These are phyloP conservation scores for Mycena olivaceomarginata DNA, from an alignment of 768 basidiomycete genomes.

Conservation along the genomic window DNA sequence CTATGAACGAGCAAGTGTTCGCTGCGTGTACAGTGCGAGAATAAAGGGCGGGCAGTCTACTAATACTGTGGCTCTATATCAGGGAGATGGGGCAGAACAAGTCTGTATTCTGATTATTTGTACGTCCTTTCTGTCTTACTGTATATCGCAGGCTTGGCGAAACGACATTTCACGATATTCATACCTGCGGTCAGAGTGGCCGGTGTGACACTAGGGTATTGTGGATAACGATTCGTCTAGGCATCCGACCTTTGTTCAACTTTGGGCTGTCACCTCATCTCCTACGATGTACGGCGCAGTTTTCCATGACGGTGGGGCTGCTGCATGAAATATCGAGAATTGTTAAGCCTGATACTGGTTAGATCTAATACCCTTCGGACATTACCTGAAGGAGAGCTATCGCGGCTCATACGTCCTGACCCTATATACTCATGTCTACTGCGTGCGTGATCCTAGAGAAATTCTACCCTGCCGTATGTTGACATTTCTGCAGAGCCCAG, in stretches of 20 bases:
- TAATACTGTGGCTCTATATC: slow-evolving; percentile 18
- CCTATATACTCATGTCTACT: neutral
- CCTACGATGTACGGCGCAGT: neutral
- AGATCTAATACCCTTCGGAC: slow-evolving; percentile 3
- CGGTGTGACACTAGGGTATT: neutral
- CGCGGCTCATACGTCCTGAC: neutral
- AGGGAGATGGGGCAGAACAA: slow-evolving; percentile 14
- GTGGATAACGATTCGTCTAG: neutral
- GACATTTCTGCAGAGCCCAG: neutral
- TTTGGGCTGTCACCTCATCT: neutral
- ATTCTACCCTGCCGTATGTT: neutral
- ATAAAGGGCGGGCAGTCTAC: neutral
- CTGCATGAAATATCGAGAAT: neutral
- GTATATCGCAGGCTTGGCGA: neutral
- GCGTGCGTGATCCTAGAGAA: neutral
- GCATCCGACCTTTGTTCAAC: slow-evolving; percentile 11
- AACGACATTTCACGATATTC: slow-evolving; percentile 9
- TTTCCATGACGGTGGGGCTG: neutral
- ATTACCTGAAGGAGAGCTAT: neutral
- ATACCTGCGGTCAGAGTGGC: slow-evolving; percentile 1
- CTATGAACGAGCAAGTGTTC: neutral
- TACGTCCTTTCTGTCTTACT: neutral
- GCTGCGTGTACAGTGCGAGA: slow-evolving; percentile 12
- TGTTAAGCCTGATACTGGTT: neutral
- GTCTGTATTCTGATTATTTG: neutral